Evolutionary conservation across 2,329 filamentous ascomycete species (phyloP), one percentile per base, ranked within the genome.

Genomic region (Fusarium setosum): DNA sequence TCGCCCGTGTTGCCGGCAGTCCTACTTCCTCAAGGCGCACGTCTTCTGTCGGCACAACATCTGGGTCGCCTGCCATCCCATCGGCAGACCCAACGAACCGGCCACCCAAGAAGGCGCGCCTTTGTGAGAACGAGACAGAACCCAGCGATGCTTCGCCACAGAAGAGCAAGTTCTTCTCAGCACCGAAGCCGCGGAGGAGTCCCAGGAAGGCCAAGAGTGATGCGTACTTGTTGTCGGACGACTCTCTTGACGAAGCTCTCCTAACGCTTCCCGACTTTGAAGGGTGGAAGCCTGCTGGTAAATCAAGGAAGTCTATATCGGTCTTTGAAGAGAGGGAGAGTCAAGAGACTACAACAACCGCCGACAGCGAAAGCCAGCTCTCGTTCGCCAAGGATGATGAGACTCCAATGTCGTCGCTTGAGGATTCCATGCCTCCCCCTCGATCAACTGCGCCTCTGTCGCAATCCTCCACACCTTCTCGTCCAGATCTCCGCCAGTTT

Each of bases 31-130:
- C 66, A 15, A 66, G 60, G 13, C 65, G 61, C 4, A 56, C 65
- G 3, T 60, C 64, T 47, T 65, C 60, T 6, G 42, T 23, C n/a
- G 45, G 51, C 26, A 61, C 61, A 13, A 15, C 62, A 5, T 61
- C 67, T 13, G 61, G 41, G 44, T 41, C 61, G 13, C 26, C 59
- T 38, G 23, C 49, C 18, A 41, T 32, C n/a, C 54, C 59, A 31
- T 61, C 67, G 23, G 53, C 65, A 17, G 74, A 78, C 23, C 35
- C 66, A 54, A 42, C 59, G n/a, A 68, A 45, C 32, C 67, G 85
- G 48, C 86, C 86, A 20, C 80, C 80, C 52, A 89, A 89, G 77
- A 88, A 88, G 73, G 82, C 82, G 37, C 83, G 86, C 34, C 74
- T 88, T 7, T 87, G 84, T 57, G 82, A 86, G 31, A 67, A 81